Evolutionary conservation across 768 basidiomycete species (phyloP).

Genomic region (Dioszegia hungarica): DNA sequence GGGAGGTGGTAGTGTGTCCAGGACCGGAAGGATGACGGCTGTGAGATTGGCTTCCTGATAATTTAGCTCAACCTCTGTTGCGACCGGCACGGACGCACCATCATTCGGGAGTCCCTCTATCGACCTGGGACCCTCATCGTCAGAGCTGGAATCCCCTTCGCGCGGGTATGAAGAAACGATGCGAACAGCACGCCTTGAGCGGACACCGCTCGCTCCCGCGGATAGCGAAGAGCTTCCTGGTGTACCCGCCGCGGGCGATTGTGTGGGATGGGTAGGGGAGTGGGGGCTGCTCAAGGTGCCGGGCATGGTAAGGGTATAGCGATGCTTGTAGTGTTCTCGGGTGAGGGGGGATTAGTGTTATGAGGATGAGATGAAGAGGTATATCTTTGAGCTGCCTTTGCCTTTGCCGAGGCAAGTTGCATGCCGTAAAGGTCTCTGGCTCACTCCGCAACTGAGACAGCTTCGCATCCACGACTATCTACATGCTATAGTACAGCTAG

Average conservation of each 20-base stretch:
- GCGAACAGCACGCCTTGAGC: constrained; percentile 9
- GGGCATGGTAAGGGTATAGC: too few species aligned
- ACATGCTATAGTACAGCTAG: too few species aligned
- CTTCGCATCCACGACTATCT: too few species aligned
- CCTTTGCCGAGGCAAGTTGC: too few species aligned
- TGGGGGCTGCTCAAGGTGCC: background rate
- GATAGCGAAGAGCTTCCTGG: too few species aligned
- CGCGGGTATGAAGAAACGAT: constrained; percentile 11
- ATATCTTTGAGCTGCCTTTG: background rate
- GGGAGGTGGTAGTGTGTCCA: background rate
- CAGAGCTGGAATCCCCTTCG: constrained; percentile 19
- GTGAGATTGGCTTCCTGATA: too few species aligned
- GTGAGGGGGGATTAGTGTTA: too few species aligned
- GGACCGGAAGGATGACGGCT: background rate
- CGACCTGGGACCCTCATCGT: constrained; percentile 11
- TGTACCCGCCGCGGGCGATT: too few species aligned
- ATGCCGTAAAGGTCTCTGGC: too few species aligned
- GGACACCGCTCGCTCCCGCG: background rate
- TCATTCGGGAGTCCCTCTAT: constrained; percentile 7
- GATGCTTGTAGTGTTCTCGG: background rate
- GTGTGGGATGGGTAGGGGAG: background rate
- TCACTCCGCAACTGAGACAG: too few species aligned
- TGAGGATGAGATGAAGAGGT: too few species aligned
- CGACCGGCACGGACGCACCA: background rate
- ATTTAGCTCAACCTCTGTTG: background rate